These are phyloP conservation scores for Plantago ovata DNA, from an alignment of 257 asterid genomes.

Conservation along the genomic window DNA sequence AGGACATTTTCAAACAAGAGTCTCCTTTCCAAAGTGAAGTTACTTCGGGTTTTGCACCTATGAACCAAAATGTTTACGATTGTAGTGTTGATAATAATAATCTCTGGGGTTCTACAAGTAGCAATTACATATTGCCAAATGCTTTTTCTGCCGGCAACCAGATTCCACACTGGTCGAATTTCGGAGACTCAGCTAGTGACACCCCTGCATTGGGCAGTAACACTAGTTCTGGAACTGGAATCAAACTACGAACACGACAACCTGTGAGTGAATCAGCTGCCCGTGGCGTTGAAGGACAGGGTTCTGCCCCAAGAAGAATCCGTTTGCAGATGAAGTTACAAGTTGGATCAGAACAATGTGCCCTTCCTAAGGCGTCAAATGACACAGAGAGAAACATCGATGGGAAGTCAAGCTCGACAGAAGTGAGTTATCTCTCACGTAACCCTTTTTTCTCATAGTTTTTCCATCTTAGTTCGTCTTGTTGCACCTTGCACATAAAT, in stretches of 20 bases:
- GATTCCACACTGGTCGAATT: slow-evolving; percentile 12
- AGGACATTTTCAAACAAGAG: slow-evolving; percentile 38
- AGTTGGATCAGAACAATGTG: slow-evolving; percentile 48
- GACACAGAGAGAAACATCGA: too few species aligned
- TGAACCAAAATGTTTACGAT: slow-evolving; percentile 13
- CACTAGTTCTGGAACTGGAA: slow-evolving; percentile 45
- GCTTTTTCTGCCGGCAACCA: slow-evolving; percentile 26
- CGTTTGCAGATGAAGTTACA: slow-evolving; percentile 37
- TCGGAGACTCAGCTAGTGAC: slow-evolving; percentile 18
- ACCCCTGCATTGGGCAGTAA: slow-evolving; percentile 21
- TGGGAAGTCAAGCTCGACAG: slow-evolving; percentile 18
- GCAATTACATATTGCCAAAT: slow-evolving; percentile 13
- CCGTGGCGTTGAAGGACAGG: slow-evolving; percentile 33
- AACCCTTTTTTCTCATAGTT: too few species aligned
- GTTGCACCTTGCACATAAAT: too few species aligned
- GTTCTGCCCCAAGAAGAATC: slow-evolving; percentile 71
- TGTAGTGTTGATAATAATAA: slow-evolving; percentile 21
- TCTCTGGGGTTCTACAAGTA: slow-evolving; percentile 16
- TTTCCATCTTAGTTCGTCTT: too few species aligned
- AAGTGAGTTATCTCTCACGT: slow-evolving; percentile 37
- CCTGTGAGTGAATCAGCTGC: slow-evolving; percentile 19
- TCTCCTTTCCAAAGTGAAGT: slow-evolving; percentile 36
- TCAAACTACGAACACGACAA: slow-evolving; percentile 43
- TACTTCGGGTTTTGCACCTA: slow-evolving; percentile 19
- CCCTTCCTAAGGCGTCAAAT: slow-evolving; percentile 25